phyloP scores from a whole-genome alignment of 169 alveolate genomes.

The Plasmodium falciparum region DNA sequence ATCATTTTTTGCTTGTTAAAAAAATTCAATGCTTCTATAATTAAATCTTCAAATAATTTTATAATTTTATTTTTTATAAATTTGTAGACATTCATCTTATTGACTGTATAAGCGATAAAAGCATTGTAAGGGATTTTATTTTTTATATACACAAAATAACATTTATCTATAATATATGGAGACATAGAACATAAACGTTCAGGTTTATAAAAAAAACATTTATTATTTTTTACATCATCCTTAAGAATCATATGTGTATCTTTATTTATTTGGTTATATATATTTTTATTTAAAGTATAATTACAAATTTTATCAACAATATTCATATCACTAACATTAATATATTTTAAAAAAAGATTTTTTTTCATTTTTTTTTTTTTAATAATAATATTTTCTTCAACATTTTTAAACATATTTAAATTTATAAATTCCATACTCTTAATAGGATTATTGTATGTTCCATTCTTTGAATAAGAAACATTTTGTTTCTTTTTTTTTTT shows the following conservation, averaged over 20 bases:
- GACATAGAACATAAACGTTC: slow-evolving; percentile 13
- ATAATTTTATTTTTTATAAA: slow-evolving; percentile 28
- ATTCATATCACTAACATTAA: slow-evolving; percentile 6
- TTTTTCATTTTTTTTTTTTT: not conserved
- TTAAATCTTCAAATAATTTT: slow-evolving; percentile 26
- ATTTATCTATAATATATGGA: slow-evolving; percentile 29
- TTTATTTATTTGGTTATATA: slow-evolving; percentile 31
- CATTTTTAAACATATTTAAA: not conserved
- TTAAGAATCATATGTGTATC: not conserved
- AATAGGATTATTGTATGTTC: not conserved
- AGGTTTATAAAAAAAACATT: slow-evolving; percentile 20
- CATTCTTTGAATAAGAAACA: not conserved
- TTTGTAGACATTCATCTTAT: slow-evolving; percentile 24
- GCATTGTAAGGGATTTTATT: slow-evolving; percentile 33
- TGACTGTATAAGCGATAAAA: slow-evolving; percentile 25
- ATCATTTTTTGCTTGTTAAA: slow-evolving; percentile 10
- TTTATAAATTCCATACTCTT: not conserved
- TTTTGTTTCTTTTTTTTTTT: not conserved
- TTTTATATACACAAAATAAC: slow-evolving; percentile 20
- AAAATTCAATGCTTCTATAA: slow-evolving; percentile 43
- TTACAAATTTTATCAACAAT: slow-evolving; percentile 29
- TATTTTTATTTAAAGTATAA: slow-evolving; percentile 31
- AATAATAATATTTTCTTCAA: not conserved
- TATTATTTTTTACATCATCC: slow-evolving; percentile 2
- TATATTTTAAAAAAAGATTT: not conserved